Evolutionary conservation across 176 grass and related monocot species (phyloP).

Genomic region (Cenchrus fungigraminus): DNA sequence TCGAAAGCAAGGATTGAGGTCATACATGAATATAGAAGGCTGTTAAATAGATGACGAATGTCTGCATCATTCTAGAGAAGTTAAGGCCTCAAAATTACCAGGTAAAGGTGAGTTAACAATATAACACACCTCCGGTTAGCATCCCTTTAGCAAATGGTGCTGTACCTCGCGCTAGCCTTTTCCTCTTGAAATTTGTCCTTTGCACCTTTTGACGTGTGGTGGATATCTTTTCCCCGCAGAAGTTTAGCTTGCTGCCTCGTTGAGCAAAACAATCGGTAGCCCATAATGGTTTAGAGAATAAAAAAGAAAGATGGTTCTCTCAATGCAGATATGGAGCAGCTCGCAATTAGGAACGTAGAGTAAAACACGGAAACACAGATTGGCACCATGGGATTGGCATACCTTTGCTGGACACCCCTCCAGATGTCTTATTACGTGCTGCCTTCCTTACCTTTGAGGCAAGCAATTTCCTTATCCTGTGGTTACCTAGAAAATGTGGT

Average conservation of each 20-base stretch:
- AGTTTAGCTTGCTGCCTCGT: constrained; percentile 53
- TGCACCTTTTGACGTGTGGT: constrained; percentile 54
- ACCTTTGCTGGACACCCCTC: constrained; percentile 57
- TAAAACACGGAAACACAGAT: not conserved
- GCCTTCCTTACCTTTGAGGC: constrained; percentile 66
- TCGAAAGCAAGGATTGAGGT: constrained; percentile 19
- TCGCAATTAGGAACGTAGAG: constrained; percentile 10
- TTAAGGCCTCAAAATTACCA: constrained; percentile 11
- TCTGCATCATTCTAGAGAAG: constrained; percentile 29
- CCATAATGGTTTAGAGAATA: constrained; percentile 22
- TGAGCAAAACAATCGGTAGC: constrained; percentile 39
- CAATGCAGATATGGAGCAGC: constrained; percentile 9
- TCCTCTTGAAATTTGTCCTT: constrained; percentile 60
- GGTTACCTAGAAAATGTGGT: constrained; percentile 47
- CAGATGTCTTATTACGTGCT: constrained; percentile 50
- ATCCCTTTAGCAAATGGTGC: constrained; percentile 54
- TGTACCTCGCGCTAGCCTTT: constrained; percentile 38
- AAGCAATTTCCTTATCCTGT: constrained; percentile 70
- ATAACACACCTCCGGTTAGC: constrained; percentile 48
- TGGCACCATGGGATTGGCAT: constrained; percentile 19
- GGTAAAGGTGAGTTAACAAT: constrained; percentile 26
- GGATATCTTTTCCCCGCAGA: constrained; percentile 55
- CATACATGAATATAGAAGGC: constrained; percentile 31
- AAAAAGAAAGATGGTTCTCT: constrained; percentile 36
- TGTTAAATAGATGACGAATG: constrained; percentile 12